phyloP scores from a whole-genome alignment of 2,329 filamentous ascomycete genomes.

The Epichloe gansuensis region DNA sequence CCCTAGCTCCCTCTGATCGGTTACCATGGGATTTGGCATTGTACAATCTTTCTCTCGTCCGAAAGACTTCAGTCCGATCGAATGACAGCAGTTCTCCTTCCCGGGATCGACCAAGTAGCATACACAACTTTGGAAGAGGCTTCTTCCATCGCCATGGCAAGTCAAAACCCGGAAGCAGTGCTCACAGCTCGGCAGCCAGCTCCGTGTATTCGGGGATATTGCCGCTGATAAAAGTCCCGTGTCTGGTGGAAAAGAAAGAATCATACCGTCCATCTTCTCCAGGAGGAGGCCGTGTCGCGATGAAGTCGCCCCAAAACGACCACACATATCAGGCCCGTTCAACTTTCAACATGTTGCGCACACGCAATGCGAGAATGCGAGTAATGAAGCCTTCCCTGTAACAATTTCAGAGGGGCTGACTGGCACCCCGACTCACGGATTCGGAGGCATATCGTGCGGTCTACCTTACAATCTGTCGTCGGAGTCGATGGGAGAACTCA shows the following conservation, averaged over 20 bases:
- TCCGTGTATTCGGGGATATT: slow-evolving; percentile 36
- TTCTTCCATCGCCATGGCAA: slow-evolving; percentile 43
- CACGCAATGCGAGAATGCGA: slow-evolving; percentile 37
- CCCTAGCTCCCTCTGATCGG: slow-evolving; percentile 27
- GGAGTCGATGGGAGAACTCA: slow-evolving; percentile 20
- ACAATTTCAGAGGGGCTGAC: background rate
- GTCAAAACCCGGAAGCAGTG: slow-evolving; percentile 38
- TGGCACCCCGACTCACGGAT: background rate
- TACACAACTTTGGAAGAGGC: slow-evolving; percentile 46
- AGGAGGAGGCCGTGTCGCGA: slow-evolving; percentile 32
- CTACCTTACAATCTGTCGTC: slow-evolving; percentile 6
- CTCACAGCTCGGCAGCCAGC: slow-evolving; percentile 33
- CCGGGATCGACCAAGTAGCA: slow-evolving; percentile 44
- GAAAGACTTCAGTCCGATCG: slow-evolving; percentile 45
- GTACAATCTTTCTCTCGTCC: slow-evolving; percentile 37
- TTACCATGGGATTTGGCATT: slow-evolving; percentile 37
- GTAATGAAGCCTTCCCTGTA: slow-evolving; percentile 17
- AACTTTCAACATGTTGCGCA: slow-evolving; percentile 57
- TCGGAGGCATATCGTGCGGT: background rate
- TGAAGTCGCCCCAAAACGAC: slow-evolving; percentile 24
- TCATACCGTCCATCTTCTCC: slow-evolving; percentile 39
- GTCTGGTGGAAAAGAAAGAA: slow-evolving; percentile 27
- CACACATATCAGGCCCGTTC: slow-evolving; percentile 50
- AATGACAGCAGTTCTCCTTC: slow-evolving; percentile 38
- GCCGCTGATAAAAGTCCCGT: slow-evolving; percentile 21